These are phyloP conservation scores for Calendula officinalis DNA, from an alignment of 129 eudicot genomes.

Conservation along the genomic window DNA sequence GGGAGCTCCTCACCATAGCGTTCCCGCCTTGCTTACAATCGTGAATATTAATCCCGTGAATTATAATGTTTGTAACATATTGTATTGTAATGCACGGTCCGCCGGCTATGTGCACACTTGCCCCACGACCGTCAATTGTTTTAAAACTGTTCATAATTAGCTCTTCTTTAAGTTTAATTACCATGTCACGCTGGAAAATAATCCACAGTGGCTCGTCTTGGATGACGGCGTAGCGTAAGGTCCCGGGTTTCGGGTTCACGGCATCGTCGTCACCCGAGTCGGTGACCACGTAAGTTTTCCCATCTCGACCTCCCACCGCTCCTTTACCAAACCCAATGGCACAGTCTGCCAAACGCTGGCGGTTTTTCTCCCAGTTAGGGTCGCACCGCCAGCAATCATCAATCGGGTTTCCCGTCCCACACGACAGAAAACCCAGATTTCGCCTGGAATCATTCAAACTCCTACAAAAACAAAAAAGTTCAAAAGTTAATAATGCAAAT, in stretches of 20 bases:
- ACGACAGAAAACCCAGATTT: slow-evolving; percentile 58
- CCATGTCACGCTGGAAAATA: slow-evolving; percentile 69
- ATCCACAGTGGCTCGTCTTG: slow-evolving; percentile 81
- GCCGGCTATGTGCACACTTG: slow-evolving; percentile 79
- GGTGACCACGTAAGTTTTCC: slow-evolving; percentile 58
- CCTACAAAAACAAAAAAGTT: slow-evolving; percentile 34
- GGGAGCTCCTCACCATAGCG: slow-evolving; percentile 65
- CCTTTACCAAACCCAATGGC: slow-evolving; percentile 73
- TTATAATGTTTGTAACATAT: slow-evolving; percentile 63
- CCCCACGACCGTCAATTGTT: slow-evolving; percentile 84
- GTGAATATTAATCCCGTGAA: slow-evolving; percentile 65
- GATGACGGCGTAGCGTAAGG: slow-evolving; percentile 65
- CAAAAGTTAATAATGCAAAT: slow-evolving; percentile 5
- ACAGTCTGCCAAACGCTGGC: slow-evolving; percentile 70
- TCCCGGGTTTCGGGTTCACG: slow-evolving; percentile 69
- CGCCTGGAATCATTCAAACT: slow-evolving; percentile 65
- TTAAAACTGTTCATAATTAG: slow-evolving; percentile 70
- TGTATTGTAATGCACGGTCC: slow-evolving; percentile 80
- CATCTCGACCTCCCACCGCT: slow-evolving; percentile 70
- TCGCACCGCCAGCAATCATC: slow-evolving; percentile 93
- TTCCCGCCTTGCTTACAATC: slow-evolving; percentile 65
- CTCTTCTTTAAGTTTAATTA: slow-evolving; percentile 57
- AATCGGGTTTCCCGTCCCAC: slow-evolving; percentile 78
- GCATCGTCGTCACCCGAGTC: slow-evolving; percentile 60
- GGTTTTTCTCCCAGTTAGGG: slow-evolving; percentile 62